phyloP scores from a whole-genome alignment of 345 rosid species.

The Salix brachista region DNA sequence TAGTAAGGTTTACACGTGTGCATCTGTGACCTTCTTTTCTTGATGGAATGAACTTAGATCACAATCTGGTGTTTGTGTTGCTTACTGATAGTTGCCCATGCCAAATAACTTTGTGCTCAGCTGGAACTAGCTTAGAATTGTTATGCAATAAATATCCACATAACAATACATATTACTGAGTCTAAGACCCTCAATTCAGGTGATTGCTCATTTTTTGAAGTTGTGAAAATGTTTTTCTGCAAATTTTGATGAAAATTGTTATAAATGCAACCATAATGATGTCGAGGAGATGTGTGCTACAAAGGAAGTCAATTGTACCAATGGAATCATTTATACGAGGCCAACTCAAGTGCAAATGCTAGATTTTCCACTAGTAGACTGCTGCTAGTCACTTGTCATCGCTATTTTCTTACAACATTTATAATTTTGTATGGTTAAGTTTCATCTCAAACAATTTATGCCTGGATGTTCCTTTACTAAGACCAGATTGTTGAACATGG shows the following conservation, averaged over 20 bases:
- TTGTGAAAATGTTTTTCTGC: not conserved
- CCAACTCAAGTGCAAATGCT: not conserved
- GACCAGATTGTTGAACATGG: not conserved
- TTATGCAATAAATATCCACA: not conserved
- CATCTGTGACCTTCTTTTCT: not conserved
- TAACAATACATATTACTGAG: not conserved
- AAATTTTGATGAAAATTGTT: conserved; percentile 5
- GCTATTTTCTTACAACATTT: no score
- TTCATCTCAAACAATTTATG: not conserved
- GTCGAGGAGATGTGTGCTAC: not conserved
- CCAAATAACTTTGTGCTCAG: not conserved
- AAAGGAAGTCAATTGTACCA: not conserved
- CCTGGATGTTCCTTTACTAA: not conserved
- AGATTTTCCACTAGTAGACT: not conserved
- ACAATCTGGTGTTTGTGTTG: not conserved
- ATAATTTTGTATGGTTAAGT: not conserved
- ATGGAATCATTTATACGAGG: not conserved
- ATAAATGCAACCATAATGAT: not conserved
- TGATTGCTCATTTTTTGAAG: not conserved
- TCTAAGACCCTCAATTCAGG: not conserved
- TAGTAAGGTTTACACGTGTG: not conserved
- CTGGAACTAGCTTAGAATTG: not conserved
- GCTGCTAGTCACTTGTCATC: no score
- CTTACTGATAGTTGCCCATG: not conserved
- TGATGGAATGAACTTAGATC: conserved; percentile 3